Base-by-base conservation (phyloP, 2,329 filamentous ascomycete species). In the Colletotrichum noveboracense region DNA sequence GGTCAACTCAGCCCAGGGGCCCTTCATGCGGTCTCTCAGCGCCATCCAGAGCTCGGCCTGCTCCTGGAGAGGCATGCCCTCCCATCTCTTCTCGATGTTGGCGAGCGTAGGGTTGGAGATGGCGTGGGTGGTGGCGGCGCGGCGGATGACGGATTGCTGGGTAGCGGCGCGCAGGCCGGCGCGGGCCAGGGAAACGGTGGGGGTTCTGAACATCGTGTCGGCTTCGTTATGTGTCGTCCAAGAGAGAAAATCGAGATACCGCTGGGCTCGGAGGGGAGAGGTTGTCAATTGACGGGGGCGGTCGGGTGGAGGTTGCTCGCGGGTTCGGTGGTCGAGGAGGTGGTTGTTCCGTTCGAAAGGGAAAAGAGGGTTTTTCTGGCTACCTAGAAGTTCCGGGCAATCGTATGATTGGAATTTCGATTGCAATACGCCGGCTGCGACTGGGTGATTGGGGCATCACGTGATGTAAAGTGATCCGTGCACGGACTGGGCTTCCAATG, bases 51-150 rank as follows among this genome's bases (percentile, higher is more conserved):
- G 90, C 85, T 99, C 97, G 80, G 97, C 97, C 93, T 99, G 97
- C 92, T 99, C 97, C 91, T 98, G 96, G 79, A 97, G 95, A 76
- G 96, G 96, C 95, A 98, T 96, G 78, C 90, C 92, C 90, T 99
- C 97, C 97, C 97, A 99, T 90, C 97, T 92, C 94, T 98, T 98
- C 93, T 99, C 97, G 84, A 99, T 98, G 89, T 98, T 96, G 87
- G 95, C 95, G 83, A 99, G 92, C 75, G 95, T 98, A 81, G 97
- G 97, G 90, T 98, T 98, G 84, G 96, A 97, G 88, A 99, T 97
- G 85, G 96, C 96, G 87, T 98, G 96, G 81, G 94, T 94, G 81
- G 94, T 92, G 82, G 91, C 88, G 83, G 88, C 88, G 80, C 87
- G 87, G 78, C 87, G 85, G 81, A 86, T 86, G 81, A 88, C 84